Percentiles rank a stretch among this genome's conserved stretches.
Conservation (phyloP, 208 protist species). For the Herpetomonas samuelpessoai region DNA sequence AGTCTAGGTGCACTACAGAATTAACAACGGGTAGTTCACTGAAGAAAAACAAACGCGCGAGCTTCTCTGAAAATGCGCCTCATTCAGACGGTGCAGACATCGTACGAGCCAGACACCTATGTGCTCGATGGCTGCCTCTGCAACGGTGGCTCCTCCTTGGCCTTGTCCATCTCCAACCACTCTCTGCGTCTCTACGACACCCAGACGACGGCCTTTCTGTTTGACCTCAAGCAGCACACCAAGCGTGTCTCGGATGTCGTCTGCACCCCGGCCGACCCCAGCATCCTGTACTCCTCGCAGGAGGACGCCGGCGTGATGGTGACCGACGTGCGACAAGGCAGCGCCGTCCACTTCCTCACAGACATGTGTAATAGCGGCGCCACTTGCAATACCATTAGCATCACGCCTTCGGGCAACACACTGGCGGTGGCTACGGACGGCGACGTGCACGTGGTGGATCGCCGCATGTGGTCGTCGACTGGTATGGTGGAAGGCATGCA, state of each 20-base stretch:
- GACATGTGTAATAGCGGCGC: conserved; percentile 50
- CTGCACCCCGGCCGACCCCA: conserved; percentile 34
- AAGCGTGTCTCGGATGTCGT: conserved; percentile 60
- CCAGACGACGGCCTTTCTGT: conserved; percentile 36
- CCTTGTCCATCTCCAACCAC: conserved; percentile 56
- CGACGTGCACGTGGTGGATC: conserved; percentile 67
- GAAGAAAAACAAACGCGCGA: too few relatives aligned
- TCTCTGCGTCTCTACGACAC: conserved; percentile 67
- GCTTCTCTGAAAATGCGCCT: too few relatives aligned
- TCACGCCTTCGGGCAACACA: conserved; percentile 31
- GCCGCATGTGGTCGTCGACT: conserved; percentile 45
- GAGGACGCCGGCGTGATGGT: conserved; percentile 82
- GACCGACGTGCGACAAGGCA: conserved; percentile 45
- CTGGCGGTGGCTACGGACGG: conserved; percentile 52
- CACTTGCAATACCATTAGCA: conserved; percentile 48
- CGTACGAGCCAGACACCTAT: conserved; percentile 52
- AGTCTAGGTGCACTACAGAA: too few relatives aligned
- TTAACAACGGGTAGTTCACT: too few relatives aligned
- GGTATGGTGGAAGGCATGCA: conserved; percentile 63
- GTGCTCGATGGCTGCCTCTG: conserved; percentile 72
- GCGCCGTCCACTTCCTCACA: conserved; percentile 55
- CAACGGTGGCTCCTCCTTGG: conserved; percentile 37
- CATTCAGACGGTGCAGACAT: conserved; percentile 51
- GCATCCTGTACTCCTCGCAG: conserved; percentile 65
- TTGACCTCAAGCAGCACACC: conserved; percentile 59